Conservation (phyloP, 2,329 filamentous ascomycete species). For the Trichoderma sp. region DNA sequence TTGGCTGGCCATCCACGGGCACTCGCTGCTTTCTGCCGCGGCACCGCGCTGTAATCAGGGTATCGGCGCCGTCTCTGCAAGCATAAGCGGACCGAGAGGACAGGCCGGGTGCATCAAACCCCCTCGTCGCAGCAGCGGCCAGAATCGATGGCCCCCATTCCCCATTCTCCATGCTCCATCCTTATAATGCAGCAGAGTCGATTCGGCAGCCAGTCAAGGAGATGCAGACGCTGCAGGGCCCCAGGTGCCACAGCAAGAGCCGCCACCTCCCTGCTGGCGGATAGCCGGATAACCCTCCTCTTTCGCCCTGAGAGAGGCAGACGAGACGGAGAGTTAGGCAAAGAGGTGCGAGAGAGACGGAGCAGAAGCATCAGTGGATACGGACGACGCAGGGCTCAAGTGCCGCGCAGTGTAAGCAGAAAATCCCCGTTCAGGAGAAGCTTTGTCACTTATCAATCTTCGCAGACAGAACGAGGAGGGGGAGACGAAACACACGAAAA, state of each 20-base stretch:
- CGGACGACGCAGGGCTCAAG: constrained; percentile 6
- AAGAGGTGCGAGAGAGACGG: no score
- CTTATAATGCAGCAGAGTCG: background rate
- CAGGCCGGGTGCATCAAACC: constrained; percentile 11
- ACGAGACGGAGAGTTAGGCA: background rate
- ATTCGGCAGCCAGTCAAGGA: background rate
- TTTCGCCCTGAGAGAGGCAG: background rate
- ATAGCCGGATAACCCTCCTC: constrained; percentile 13
- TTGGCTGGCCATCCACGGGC: constrained; percentile 1
- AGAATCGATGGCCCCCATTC: constrained; percentile 16
- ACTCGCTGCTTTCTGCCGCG: background rate
- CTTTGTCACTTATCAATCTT: constrained; percentile 29
- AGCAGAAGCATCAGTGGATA: background rate
- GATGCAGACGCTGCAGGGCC: constrained; percentile 4
- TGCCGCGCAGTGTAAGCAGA: constrained; percentile 15
- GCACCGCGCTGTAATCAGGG: constrained; percentile 9
- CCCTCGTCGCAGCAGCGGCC: constrained; percentile 7
- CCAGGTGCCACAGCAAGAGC: constrained; percentile 4
- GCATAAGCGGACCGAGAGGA: constrained; percentile 17
- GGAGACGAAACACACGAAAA: constrained; percentile 16
- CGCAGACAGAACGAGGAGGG: background rate
- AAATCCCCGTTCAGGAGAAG: constrained; percentile 23
- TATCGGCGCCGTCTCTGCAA: constrained; percentile 7
- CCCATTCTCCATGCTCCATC: background rate
- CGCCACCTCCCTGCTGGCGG: constrained; percentile 9